Base-by-base conservation (phyloP, 23 red algal genomes). In the Pyropia haitanensis region DNA sequence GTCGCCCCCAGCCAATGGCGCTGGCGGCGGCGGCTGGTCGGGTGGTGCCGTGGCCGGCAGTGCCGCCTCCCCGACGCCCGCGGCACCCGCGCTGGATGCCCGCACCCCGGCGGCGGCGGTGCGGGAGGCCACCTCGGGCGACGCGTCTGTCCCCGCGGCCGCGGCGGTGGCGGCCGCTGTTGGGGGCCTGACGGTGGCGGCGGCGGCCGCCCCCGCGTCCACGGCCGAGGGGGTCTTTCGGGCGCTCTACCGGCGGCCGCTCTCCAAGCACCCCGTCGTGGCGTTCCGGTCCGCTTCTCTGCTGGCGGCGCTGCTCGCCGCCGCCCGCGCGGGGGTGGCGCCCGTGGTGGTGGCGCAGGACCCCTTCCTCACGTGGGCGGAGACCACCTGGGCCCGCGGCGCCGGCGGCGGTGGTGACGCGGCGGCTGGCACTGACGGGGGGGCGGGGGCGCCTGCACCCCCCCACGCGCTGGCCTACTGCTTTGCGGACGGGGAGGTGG, bases 331-430 rank as follows among this genome's bases (percentile, higher is more conserved):
- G 5, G 64, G 33, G 29, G 31, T 82, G n/a, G 64, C 63, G 15
- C 53, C 65, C 12, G 46, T 59, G 9, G 66, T 67, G 24, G 24
- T 80, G 21, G 28, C 65, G 18, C 59, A 82, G 16, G 28, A 70
- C 12, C 66, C 57, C 39, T 82, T 82, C 71, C 53, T 82, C 21
- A 61, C 15, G 29, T 82, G 78, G 78, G 65, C 64, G 28, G 78
- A 82, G 23, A 64, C 64, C 16, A 64, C 63, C 2, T 82, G 78
- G 78, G 61, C 78, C 15, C 65, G 78, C 65, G n/a, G n/a, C n/a
- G n/a, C n/a, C n/a, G n/a, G n/a, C n/a, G n/a, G n/a, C n/a, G n/a
- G n/a, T n/a, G n/a, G n/a, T n/a, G n/a, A n/a, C n/a, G n/a, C n/a
- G n/a, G n/a, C n/a, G n/a, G n/a, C n/a, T n/a, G n/a, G n/a, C n/a